Conservation (phyloP, 768 basidiomycete species). For the Mycena albidolilacea region DNA sequence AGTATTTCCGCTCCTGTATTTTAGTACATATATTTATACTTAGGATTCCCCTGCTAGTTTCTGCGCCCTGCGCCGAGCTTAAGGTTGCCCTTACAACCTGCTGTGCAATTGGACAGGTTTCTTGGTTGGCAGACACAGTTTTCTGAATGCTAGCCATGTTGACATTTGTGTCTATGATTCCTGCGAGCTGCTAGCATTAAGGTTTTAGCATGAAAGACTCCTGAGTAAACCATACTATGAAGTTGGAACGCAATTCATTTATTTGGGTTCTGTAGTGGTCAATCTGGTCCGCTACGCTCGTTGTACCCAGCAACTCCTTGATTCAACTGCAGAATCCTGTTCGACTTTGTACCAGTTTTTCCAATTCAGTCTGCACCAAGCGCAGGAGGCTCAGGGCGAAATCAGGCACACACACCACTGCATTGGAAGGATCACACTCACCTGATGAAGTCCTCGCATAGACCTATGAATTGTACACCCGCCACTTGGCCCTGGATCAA, state of each 20-base stretch:
- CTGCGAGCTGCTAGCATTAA: not conserved
- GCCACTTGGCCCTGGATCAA: not conserved
- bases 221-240: not conserved
- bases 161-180: not conserved
- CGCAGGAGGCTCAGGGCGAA: not conserved
- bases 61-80: too few species aligned
- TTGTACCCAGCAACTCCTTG: not conserved
- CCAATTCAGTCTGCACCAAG: not conserved
- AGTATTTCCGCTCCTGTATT: too few species aligned
- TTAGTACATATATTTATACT: too few species aligned
- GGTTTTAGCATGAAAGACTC: too few species aligned
- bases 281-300: slow-evolving; percentile 7
- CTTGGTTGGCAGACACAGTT: too few species aligned
- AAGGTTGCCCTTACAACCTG: too few species aligned
- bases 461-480: not conserved
- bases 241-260: slow-evolving; percentile 15
- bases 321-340: not conserved
- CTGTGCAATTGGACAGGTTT: too few species aligned
- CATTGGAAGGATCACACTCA: not conserved
- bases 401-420: too few species aligned
- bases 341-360: not conserved
- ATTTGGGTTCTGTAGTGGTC: not conserved
- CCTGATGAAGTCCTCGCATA: slow-evolving; percentile 2
- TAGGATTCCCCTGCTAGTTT: too few species aligned
- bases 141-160: not conserved